Evolutionary conservation across 495 filamentous ascomycete species (phyloP).

Genomic region (Neurospora pannonica): DNA sequence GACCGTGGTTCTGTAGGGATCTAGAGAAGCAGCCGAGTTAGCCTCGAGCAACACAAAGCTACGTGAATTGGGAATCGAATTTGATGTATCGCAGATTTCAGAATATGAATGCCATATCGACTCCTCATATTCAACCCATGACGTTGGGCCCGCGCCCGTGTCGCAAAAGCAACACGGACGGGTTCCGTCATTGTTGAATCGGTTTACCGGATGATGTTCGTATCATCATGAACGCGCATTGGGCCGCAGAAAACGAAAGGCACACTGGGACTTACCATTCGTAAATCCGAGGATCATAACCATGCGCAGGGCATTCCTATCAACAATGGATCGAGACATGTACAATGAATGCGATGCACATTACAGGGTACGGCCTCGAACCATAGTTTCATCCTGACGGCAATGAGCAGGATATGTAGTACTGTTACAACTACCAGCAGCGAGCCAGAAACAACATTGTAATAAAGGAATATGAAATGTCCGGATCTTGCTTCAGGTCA

Average conservation of each 20-base stretch:
- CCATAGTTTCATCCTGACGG: background rate
- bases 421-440: conserved; percentile 9
- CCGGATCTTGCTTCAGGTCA: conserved; percentile 70
- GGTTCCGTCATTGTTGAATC: conserved; percentile 21
- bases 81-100: background rate
- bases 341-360: background rate
- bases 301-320: background rate
- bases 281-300: background rate
- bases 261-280: background rate
- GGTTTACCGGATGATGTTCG: conserved; percentile 26
- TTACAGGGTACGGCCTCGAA: background rate
- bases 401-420: background rate
- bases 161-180: background rate
- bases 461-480: conserved; percentile 19
- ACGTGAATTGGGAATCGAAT: background rate
- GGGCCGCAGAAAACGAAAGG: background rate
- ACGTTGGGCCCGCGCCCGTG: background rate
- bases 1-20: background rate
- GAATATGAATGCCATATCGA: background rate
- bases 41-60: background rate
- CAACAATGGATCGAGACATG: background rate
- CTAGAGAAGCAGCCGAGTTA: background rate
- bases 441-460: background rate
- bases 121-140: conserved; percentile 26
- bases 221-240: conserved; percentile 16